Base-by-base conservation (phyloP, 805 yeast species). In the Wickerhamomyces mucosus region DNA sequence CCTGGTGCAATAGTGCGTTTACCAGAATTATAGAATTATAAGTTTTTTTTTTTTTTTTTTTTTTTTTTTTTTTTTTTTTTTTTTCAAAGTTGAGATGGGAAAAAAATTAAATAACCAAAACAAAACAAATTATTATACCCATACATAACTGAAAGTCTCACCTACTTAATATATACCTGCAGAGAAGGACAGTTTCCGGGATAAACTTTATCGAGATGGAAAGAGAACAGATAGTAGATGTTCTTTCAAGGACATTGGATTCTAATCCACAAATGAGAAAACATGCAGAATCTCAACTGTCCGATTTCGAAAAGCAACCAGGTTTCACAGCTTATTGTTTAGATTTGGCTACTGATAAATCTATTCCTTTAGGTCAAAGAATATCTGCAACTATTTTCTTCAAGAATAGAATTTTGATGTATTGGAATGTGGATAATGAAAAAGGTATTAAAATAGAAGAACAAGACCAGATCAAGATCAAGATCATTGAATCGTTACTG, bases 341-440 rank as follows among this genome's bases (percentile, higher is more conserved):
- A 18, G 70, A 66, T 24, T 55, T 74, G 28, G 61, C 70, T 11
- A 50, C 58, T 8, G 78, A 75, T 41, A 51, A 51, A 4, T 53
- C 59, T 4, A 55, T 62, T 19, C 58, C 71, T 5, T 38, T 45
- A 6, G 59, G 61, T 10, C 64, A 73, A 31, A 63, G 74, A 37
- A 58, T 70, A 37, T 78, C 83, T 10, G 66, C 79, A 6, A 77
- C 80, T 0, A 78, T 81, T 6, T 78, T 72, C 48, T 71, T 78
- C 53, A 81, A 81, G 49, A 80, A 80, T 51, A 63, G 71, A 35
- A 59, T 79, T 20, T 64, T 64, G 25, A 58, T 65, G 24, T 61
- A 65, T 33, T 78, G 88, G 86, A 54, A 56, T 16, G 46, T 40
- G 26, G 29, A 45, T 4, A 37, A 40, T 10, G 56, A 46, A 10